Conservation (phyloP, 2,329 filamentous ascomycete species). For the Penicillium sp. region DNA sequence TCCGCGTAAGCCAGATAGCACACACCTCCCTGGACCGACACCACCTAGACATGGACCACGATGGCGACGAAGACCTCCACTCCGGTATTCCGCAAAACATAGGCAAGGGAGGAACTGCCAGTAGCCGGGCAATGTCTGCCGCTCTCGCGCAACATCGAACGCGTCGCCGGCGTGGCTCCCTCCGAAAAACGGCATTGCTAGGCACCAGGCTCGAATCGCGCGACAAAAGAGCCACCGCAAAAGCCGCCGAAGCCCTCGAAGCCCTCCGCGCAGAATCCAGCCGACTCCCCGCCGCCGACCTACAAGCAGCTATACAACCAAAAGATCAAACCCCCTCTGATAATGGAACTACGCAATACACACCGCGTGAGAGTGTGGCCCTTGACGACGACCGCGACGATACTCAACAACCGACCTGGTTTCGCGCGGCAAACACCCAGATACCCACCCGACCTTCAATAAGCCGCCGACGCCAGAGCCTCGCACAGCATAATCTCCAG, state of each 20-base stretch:
- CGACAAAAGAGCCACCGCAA: slow-evolving; percentile 30
- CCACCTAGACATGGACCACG: slow-evolving; percentile 25
- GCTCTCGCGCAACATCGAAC: slow-evolving; percentile 54
- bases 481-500: slow-evolving; percentile 58
- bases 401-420: slow-evolving; percentile 18
- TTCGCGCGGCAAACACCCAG: slow-evolving; percentile 15
- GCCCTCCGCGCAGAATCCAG: slow-evolving; percentile 9
- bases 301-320: slow-evolving; percentile 4
- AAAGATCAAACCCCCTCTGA: slow-evolving; percentile 5
- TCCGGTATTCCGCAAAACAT: slow-evolving; percentile 24
- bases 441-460: slow-evolving; percentile 23
- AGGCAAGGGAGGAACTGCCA: slow-evolving; percentile 14
- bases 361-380: slow-evolving; percentile 1
- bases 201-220: slow-evolving; percentile 51
- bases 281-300: slow-evolving; percentile 7
- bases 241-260: slow-evolving; percentile 22
- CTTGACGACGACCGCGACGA: slow-evolving; percentile 16
- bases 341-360: slow-evolving; percentile 11
- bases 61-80: slow-evolving; percentile 28
- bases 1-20: slow-evolving; percentile 51
- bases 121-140: slow-evolving; percentile 51
- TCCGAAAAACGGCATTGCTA: slow-evolving; percentile 81
- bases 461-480: slow-evolving; percentile 33
- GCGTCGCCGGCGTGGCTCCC: slow-evolving; percentile 74
- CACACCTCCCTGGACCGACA: slow-evolving; percentile 34